Evolutionary conservation across 805 yeast genomes (phyloP), one percentile per base, ranked within the genome.

Genomic region (Lachancea sp.): DNA sequence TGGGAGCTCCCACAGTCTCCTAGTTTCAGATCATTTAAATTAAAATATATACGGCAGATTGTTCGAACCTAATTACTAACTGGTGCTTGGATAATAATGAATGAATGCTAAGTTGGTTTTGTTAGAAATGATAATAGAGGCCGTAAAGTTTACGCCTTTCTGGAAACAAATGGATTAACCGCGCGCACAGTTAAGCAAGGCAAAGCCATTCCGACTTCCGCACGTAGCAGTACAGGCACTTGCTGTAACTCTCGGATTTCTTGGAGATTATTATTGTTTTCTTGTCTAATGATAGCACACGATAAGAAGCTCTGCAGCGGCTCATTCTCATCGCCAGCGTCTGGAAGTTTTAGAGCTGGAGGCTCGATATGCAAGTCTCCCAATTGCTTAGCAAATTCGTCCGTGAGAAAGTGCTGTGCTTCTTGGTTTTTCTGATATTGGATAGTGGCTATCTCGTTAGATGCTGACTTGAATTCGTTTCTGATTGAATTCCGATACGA

Each of bases 151-250:
- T 36, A 15, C n/a, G n/a, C n/a, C n/a, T 28, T 36, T 17, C 39
- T 18, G 12, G 39, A 36, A 11, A 4, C n/a, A 17, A 89, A 90
- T 23, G 98, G 98, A 55, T 90, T 90, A 56, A 89, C 69, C 6
- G 90, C 83, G 53, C 96, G 75, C 12, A 92, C 96, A 3, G 96
- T 86, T 52, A 90, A 72, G 61, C 97, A 90, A 13, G 98, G 98
- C 40, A 90, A 70, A 2, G 96, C 90, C 89, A 87, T 87, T 37
- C 96, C 97, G 38, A 88, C 77, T 60, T 89, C 97, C 0, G 96
- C 87, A 54, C 96, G 72, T 48, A 92, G 69, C 45, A 90, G 68
- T 23, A 90, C 78, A 8, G 97, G 97, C 36, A 90, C 82, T 51
- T 78, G 80, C 36, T 73, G 73, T 54, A 89, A 67, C 54, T 85